These are phyloP conservation scores for Vachellia collinsii DNA, from an alignment of 306 rosid species.

Conservation along the genomic window DNA sequence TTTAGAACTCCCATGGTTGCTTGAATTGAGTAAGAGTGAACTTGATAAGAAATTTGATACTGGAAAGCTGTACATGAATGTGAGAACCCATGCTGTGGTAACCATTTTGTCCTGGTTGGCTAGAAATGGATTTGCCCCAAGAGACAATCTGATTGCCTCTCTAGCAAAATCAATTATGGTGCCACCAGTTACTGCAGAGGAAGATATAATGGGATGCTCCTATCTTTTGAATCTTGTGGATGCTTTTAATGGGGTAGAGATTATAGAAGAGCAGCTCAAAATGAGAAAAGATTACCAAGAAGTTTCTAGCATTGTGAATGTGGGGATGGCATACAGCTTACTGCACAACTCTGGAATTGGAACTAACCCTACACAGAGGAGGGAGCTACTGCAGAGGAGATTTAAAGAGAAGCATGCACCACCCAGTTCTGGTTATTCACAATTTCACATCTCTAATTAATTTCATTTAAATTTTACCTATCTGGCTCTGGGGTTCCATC, in stretches of 20 bases:
- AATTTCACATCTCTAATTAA: slow-evolving; percentile 24
- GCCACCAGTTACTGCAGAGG: slow-evolving; percentile 77
- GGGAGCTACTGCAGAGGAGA: slow-evolving; percentile 74
- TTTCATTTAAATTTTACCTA: slow-evolving; percentile 21
- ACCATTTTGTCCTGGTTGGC: slow-evolving; percentile 94
- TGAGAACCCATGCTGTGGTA: slow-evolving; percentile 69
- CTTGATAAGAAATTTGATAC: slow-evolving; percentile 44
- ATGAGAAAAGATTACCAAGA: slow-evolving; percentile 81
- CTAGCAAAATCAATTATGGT: slow-evolving; percentile 82
- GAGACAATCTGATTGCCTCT: slow-evolving; percentile 71
- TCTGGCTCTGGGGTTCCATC: slow-evolving; percentile 21
- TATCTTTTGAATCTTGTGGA: slow-evolving; percentile 88
- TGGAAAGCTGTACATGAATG: slow-evolving; percentile 61
- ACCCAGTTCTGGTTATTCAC: slow-evolving; percentile 64
- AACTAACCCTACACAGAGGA: slow-evolving; percentile 68
- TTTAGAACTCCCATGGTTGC: slow-evolving; percentile 86
- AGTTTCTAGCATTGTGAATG: slow-evolving; percentile 80
- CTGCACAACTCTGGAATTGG: slow-evolving; percentile 74
- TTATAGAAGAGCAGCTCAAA: slow-evolving; percentile 89
- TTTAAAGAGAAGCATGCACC: slow-evolving; percentile 75
- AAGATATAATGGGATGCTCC: slow-evolving; percentile 72
- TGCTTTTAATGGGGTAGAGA: slow-evolving; percentile 86
- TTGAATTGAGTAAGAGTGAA: slow-evolving; percentile 73
- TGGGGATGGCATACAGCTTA: slow-evolving; percentile 89
- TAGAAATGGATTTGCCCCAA: slow-evolving; percentile 85